phyloP scores from a whole-genome alignment of 495 filamentous ascomycete species.

The Trichoderma erinaceum region DNA sequence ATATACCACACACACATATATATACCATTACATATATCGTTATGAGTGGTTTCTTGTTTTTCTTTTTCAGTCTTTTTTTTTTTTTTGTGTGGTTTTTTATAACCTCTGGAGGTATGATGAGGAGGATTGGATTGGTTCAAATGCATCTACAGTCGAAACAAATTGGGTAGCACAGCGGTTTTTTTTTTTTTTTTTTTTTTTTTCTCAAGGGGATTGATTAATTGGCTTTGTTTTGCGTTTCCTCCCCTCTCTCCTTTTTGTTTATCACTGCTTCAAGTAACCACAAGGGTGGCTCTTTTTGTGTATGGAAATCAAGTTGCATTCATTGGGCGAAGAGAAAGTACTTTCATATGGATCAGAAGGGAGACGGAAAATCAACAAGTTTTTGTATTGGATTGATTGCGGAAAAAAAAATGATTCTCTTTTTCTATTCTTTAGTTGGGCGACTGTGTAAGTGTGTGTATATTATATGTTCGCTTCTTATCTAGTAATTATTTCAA shows the following conservation, averaged over 20 bases:
- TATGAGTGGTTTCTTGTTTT: neutral
- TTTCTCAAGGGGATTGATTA: neutral
- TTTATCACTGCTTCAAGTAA: neutral
- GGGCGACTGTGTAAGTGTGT: neutral
- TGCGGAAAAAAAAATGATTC: neutral
- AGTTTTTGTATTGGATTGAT: neutral
- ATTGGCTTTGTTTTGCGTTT: neutral
- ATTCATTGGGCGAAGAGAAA: neutral
- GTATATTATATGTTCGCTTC: neutral
- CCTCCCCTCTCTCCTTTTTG: too few species aligned
- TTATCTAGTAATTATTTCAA: neutral
- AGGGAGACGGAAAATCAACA: neutral
- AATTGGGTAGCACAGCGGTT: slow-evolving; percentile 1
- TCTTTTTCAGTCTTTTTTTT: neutral
- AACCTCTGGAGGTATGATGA: neutral
- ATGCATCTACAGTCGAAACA: neutral
- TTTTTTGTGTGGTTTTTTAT: too few species aligned
- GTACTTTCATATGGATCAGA: neutral
- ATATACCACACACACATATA: neutral
- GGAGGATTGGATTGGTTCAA: neutral
- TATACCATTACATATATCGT: slow-evolving; percentile 7
- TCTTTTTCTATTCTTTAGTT: neutral
- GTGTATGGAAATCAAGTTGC: neutral
- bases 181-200: neutral
- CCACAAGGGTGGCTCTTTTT: neutral